Evolutionary conservation across 2,329 filamentous ascomycete species (phyloP).

Genomic region (Pyricularia grisea): DNA sequence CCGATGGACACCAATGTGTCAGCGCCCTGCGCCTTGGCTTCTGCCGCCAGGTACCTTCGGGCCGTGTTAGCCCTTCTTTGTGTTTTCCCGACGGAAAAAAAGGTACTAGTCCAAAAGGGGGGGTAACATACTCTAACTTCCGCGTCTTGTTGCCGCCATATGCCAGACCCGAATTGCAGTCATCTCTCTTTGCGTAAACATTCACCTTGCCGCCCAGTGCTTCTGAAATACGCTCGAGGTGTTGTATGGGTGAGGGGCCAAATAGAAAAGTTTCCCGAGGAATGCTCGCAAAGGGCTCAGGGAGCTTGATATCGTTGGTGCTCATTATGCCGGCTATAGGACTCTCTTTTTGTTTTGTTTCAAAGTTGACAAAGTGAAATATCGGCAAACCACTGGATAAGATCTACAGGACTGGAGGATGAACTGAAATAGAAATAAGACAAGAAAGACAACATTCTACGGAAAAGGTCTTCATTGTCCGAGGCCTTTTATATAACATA

Average conservation of each 20-base stretch:
- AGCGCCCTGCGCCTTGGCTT: conserved; percentile 45
- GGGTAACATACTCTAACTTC: conserved; percentile 47
- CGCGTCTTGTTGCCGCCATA: conserved; percentile 62
- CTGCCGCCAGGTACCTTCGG: conserved; percentile 51
- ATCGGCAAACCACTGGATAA: not conserved
- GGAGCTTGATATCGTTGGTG: conserved; percentile 31
- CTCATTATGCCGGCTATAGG: not conserved
- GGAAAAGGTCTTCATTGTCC: not conserved
- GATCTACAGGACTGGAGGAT: not conserved
- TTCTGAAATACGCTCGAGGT: conserved; percentile 53
- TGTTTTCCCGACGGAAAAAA: not conserved
- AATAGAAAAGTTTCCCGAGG: conserved; percentile 54
- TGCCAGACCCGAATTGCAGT: conserved; percentile 58
- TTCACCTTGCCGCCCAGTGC: conserved; percentile 50
- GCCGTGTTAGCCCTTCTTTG: not conserved
- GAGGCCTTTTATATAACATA: not conserved
- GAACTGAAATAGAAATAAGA: not conserved
- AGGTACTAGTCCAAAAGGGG: not conserved
- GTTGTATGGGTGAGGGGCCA: conserved; percentile 59
- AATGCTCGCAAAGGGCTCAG: conserved; percentile 53
- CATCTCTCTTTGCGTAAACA: conserved; percentile 64
- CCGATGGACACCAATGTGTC: conserved; percentile 59
- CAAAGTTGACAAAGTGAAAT: not conserved
- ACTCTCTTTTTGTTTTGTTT: not conserved
- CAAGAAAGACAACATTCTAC: not conserved